These are phyloP conservation scores for Hapsidospora chrysogenum DNA, from an alignment of 495 filamentous ascomycete species.

Conservation along the genomic window DNA sequence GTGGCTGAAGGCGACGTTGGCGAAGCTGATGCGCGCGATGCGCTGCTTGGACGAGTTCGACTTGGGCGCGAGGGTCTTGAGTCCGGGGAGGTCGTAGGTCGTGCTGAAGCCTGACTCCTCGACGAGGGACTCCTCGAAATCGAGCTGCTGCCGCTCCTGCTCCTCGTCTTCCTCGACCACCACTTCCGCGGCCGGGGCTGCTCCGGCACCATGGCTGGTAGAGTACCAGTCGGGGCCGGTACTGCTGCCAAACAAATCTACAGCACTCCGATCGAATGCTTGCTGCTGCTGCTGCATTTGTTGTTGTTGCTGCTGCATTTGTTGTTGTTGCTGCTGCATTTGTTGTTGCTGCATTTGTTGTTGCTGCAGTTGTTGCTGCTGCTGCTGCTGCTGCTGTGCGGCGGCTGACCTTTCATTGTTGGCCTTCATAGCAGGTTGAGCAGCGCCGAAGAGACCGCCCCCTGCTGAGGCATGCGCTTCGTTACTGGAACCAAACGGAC, in stretches of 20 bases:
- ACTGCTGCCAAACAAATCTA: background rate
- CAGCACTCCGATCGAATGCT: no score
- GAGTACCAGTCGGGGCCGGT: no score
- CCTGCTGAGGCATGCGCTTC: background rate
- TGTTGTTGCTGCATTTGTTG: no score
- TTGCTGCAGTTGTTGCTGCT: background rate
- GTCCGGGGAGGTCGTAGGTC: conserved; percentile 42
- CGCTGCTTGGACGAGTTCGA: conserved; percentile 28
- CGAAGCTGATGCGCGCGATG: conserved; percentile 24
- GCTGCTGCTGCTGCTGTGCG: background rate
- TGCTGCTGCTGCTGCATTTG: no score
- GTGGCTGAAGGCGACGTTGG: conserved; percentile 28
- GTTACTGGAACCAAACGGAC: no score
- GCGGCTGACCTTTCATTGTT: no score
- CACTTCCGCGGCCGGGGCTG: conserved; percentile 1
- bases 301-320: no score
- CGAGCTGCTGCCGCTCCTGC: conserved; percentile 12
- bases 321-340: no score
- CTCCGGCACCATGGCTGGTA: conserved; percentile 1
- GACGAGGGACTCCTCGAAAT: conserved; percentile 24
- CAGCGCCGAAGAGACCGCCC: background rate
- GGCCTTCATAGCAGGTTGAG: no score
- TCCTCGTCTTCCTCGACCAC: background rate
- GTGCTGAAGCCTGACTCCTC: conserved; percentile 41
- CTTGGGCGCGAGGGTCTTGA: conserved; percentile 25